Evolutionary conservation across 2,329 filamentous ascomycete genomes (phyloP).

Genomic region (Ceratocystis lukuohia): DNA sequence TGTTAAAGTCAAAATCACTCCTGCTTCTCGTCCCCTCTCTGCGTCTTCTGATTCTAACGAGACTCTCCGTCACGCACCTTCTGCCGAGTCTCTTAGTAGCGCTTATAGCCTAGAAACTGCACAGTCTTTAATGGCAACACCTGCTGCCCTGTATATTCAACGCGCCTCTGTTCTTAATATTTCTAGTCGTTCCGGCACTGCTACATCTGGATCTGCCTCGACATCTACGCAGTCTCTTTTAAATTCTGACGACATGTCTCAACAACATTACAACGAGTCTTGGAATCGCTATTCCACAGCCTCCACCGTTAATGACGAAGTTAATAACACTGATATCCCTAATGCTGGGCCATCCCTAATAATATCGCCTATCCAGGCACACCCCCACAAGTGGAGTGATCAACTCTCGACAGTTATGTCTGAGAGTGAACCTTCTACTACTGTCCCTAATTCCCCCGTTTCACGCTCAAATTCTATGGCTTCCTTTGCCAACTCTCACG

Average conservation of each 20-base stretch:
- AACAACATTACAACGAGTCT: background rate
- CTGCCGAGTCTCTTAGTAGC: slow-evolving; percentile 43
- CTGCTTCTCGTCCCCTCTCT: slow-evolving; percentile 17
- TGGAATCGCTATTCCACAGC: slow-evolving; percentile 13
- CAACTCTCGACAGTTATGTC: slow-evolving; percentile 52
- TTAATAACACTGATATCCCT: background rate
- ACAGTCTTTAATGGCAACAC: slow-evolving; percentile 29
- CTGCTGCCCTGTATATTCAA: slow-evolving; percentile 30
- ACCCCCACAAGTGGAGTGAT: slow-evolving; percentile 48
- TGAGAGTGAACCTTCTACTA: slow-evolving; percentile 42
- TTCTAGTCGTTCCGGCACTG: background rate
- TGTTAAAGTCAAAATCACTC: slow-evolving; percentile 26
- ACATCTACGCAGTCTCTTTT: slow-evolving; percentile 25
- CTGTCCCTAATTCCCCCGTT: slow-evolving; percentile 27
- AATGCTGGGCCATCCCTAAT: slow-evolving; percentile 4
- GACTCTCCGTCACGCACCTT: slow-evolving; percentile 36
- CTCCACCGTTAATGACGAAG: background rate
- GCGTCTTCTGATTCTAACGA: slow-evolving; percentile 32
- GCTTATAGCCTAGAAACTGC: slow-evolving; percentile 38
- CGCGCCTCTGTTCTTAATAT: slow-evolving; percentile 24
- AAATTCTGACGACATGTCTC: slow-evolving; percentile 23
- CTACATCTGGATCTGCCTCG: slow-evolving; percentile 1
- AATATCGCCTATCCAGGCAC: slow-evolving; percentile 31
- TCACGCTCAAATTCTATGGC: slow-evolving; percentile 32
- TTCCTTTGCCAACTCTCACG: slow-evolving; percentile 31